Conservation (phyloP, 306 rosid species). For the Quercus dentata region DNA sequence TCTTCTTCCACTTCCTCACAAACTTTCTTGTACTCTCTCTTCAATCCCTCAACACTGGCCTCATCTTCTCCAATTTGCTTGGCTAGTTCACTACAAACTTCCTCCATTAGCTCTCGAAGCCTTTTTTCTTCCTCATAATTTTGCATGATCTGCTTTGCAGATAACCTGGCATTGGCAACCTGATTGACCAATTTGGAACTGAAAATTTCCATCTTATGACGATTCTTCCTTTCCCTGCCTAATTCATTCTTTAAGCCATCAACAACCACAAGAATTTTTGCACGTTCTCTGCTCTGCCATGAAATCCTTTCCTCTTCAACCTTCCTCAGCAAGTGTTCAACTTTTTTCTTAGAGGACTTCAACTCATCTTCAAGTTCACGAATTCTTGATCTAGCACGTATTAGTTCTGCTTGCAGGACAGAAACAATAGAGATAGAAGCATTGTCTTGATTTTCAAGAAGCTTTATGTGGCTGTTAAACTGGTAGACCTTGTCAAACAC, state of each 20-base stretch:
- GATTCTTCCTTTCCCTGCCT: slow-evolving; percentile 39
- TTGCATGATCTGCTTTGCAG: slow-evolving; percentile 22
- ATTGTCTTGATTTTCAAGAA: neutral
- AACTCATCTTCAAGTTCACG: slow-evolving; percentile 32
- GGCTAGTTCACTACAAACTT: slow-evolving; percentile 41
- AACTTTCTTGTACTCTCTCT: slow-evolving; percentile 30
- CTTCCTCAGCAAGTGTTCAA: slow-evolving; percentile 24
- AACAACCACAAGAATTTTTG: slow-evolving; percentile 21
- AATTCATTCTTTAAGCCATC: slow-evolving; percentile 31
- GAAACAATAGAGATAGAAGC: slow-evolving; percentile 12
- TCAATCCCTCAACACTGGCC: slow-evolving; percentile 29
- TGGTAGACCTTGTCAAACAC: slow-evolving; percentile 9
- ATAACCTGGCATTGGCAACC: slow-evolving; percentile 35
- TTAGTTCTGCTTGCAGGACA: slow-evolving; percentile 36
- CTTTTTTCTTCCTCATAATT: slow-evolving; percentile 47
- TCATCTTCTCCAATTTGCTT: slow-evolving; percentile 44
- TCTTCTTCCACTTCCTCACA: slow-evolving; percentile 58
- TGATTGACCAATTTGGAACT: slow-evolving; percentile 35
- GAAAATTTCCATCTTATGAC: slow-evolving; percentile 30
- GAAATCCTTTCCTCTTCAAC: slow-evolving; percentile 35
- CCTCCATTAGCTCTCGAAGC: slow-evolving; percentile 38
- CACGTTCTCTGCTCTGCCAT: slow-evolving; percentile 16
- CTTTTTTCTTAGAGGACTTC: slow-evolving; percentile 34
- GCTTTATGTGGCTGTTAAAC: slow-evolving; percentile 22
- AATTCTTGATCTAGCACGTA: slow-evolving; percentile 21